Conservation (phyloP, 2,329 filamentous ascomycete genomes). For the Cucurbitaria berberidis region DNA sequence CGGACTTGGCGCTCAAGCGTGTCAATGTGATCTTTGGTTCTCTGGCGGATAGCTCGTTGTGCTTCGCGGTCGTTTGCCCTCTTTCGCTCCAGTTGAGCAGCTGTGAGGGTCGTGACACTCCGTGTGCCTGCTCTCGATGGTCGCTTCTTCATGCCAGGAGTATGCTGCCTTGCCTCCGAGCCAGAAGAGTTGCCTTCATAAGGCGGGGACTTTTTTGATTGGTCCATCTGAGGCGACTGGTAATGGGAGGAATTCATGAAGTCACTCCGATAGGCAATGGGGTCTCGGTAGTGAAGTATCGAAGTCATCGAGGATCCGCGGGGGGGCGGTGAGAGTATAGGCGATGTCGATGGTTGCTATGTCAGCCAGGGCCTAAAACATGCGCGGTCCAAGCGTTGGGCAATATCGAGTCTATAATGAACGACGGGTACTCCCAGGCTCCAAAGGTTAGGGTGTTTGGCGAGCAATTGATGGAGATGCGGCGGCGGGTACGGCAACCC, state of each 20-base stretch:
- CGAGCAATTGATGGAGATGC: slow-evolving; percentile 33
- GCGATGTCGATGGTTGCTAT: slow-evolving; percentile 38
- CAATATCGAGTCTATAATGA: slow-evolving; percentile 28
- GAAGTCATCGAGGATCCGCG: slow-evolving; percentile 50
- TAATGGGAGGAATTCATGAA: slow-evolving; percentile 47
- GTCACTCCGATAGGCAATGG: slow-evolving; percentile 48
- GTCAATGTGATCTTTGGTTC: slow-evolving; percentile 66
- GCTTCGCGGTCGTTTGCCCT: slow-evolving; percentile 66
- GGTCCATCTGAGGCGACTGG: slow-evolving; percentile 44
- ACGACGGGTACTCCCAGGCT: slow-evolving; percentile 31
- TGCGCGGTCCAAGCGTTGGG: slow-evolving; percentile 34
- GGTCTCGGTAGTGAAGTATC: slow-evolving; percentile 48
- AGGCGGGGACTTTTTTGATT: slow-evolving; percentile 44
- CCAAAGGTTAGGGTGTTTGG: slow-evolving; percentile 28
- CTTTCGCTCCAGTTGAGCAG: slow-evolving; percentile 65
- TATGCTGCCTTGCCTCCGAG: slow-evolving; percentile 47
- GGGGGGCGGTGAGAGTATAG: slow-evolving; percentile 43
- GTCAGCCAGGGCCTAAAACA: slow-evolving; percentile 38
- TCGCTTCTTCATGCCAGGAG: slow-evolving; percentile 52
- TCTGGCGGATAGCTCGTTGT: slow-evolving; percentile 64
- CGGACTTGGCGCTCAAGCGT: slow-evolving; percentile 61
- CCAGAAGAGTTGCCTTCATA: slow-evolving; percentile 50
- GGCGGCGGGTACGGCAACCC: slow-evolving; percentile 24
- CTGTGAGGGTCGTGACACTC: slow-evolving; percentile 63
- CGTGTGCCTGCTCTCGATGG: slow-evolving; percentile 62